Conservation (phyloP, 106 monocot genomes). For the Dactylorhiza incarnata region DNA sequence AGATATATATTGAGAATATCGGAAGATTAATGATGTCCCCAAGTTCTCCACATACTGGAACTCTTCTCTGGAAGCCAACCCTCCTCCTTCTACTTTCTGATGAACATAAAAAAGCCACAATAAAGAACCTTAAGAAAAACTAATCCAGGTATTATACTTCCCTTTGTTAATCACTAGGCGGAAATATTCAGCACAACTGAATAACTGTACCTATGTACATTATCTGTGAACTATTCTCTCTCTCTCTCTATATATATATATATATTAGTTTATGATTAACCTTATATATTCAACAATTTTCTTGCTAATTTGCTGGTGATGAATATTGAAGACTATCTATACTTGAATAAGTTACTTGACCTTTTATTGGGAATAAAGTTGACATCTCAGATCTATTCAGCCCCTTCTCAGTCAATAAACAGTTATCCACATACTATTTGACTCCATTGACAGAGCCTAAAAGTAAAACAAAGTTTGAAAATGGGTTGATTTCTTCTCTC, state of each 20-base stretch:
- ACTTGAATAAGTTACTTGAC: no score
- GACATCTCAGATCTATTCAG: no score
- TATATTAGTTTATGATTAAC: not conserved
- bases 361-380: no score
- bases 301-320: not conserved
- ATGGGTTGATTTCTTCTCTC: no score
- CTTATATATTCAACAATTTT: not conserved
- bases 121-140: not conserved
- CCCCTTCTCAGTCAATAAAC: no score
- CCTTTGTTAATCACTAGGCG: not conserved
- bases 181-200: not conserved
- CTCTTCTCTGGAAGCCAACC: constrained; percentile 2
- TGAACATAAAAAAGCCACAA: not conserved
- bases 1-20: not conserved
- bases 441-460: no score
- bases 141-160: not conserved
- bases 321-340: no score
- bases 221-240: not conserved
- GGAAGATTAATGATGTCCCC: not conserved
- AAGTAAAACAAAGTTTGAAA: no score
- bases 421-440: no score
- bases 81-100: not conserved
- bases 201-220: not conserved
- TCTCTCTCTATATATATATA: not conserved
- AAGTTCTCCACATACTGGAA: constrained; percentile 3